Percentiles rank a stretch among this genome's conserved stretches.
phyloP scores from a whole-genome alignment of 495 filamentous ascomycete genomes.

The Hypomontagnella monticulosa region DNA sequence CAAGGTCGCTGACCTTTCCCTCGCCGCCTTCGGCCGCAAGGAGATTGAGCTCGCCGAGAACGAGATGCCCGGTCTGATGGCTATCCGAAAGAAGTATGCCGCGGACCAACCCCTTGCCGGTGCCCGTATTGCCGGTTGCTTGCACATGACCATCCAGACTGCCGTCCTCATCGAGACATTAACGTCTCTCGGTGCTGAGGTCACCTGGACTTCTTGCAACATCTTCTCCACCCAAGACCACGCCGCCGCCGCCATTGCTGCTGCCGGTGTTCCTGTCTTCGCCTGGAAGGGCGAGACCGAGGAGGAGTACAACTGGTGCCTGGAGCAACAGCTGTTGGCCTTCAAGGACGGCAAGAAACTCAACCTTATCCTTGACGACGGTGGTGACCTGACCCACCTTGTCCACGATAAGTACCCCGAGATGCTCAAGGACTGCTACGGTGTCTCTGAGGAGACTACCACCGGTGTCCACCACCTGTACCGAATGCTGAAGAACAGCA shows the following conservation, averaged over 20 bases:
- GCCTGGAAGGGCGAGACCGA: conserved; percentile 99
- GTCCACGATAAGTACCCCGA: conserved; percentile 98
- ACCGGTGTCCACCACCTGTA: conserved; percentile 99
- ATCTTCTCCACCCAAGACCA: conserved; percentile 99
- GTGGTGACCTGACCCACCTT: conserved; percentile 95
- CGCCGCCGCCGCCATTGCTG: conserved; percentile 96
- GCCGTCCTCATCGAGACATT: conserved; percentile 99
- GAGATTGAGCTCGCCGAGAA: conserved; percentile 99
- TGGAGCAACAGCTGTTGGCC: conserved; percentile 95
- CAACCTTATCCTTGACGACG: conserved; percentile 98
- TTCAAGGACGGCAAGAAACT: conserved; percentile 97
- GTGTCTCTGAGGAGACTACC: conserved; percentile 99
- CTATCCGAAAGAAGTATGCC: conserved; percentile 90
- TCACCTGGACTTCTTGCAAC: conserved; percentile 98
- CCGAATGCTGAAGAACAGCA: conserved; percentile 92
- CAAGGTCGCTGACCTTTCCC: conserved; percentile 98
- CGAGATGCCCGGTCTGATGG: conserved; percentile 98
- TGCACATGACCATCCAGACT: conserved; percentile 99
- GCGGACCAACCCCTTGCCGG: conserved; percentile 91
- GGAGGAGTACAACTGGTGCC: conserved; percentile 99
- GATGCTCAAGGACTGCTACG: conserved; percentile 95
- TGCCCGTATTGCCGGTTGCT: conserved; percentile 90
- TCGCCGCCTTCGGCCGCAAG: conserved; percentile 98
- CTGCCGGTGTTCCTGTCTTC: conserved; percentile 93
- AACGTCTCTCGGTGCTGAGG: conserved; percentile 90